Evolutionary conservation across 805 yeast genomes (phyloP).

Genomic region (Candida awuae): DNA sequence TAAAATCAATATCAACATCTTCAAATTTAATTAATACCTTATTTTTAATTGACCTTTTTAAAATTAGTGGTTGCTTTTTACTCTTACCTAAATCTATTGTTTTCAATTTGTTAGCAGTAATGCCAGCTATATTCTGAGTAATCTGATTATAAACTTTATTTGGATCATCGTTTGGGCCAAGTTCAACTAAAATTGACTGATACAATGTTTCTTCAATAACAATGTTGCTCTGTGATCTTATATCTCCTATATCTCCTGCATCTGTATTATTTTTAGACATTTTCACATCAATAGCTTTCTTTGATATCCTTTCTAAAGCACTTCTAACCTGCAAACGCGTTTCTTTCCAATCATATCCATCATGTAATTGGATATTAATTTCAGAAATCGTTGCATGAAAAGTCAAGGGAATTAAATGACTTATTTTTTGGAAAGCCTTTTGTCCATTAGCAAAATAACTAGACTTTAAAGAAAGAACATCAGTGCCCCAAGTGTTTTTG

Average conservation of each 20-base stretch:
- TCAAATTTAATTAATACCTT: conserved; percentile 51
- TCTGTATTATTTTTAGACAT: not conserved
- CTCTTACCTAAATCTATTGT: conserved; percentile 28
- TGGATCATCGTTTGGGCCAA: conserved; percentile 5
- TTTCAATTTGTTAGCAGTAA: not conserved
- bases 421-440: not conserved
- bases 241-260: not conserved
- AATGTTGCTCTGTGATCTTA: not conserved
- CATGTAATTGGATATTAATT: conserved; percentile 48
- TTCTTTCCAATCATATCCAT: conserved; percentile 88
- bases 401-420: conserved; percentile 22
- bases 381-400: conserved; percentile 32
- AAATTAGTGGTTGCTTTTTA: conserved; percentile 36
- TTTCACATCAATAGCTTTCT: conserved; percentile 26
- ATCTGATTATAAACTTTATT: conserved; percentile 5
- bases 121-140: not conserved
- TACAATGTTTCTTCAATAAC: conserved; percentile 55
- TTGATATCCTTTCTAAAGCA: conserved; percentile 59
- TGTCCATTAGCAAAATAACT: conserved; percentile 16
- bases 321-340: conserved; percentile 60
- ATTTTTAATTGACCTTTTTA: conserved; percentile 57
- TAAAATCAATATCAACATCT: conserved; percentile 42
- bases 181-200: conserved; percentile 65
- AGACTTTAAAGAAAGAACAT: conserved; percentile 15
- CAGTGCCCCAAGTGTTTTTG: not conserved